Evolutionary conservation across 2,329 filamentous ascomycete species (phyloP).

Genomic region (Xylariaceae sp.): DNA sequence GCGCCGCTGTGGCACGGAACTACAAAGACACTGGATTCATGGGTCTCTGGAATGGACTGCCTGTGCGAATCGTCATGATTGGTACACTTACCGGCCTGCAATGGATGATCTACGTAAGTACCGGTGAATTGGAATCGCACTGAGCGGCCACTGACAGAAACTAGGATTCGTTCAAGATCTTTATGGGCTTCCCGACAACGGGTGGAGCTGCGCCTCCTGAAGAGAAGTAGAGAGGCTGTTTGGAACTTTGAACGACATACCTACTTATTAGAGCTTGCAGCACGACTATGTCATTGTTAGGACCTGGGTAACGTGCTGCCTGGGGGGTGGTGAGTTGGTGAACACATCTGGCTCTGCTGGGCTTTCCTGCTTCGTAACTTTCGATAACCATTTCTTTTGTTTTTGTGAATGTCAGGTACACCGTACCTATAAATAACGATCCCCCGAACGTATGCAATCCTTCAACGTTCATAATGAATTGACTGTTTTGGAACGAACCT

Average conservation of each 20-base stretch:
- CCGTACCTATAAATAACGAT: no score
- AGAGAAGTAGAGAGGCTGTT: slow-evolving; percentile 33
- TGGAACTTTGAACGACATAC: background rate
- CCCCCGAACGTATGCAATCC: no score
- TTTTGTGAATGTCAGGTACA: background rate
- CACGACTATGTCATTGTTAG: slow-evolving; percentile 1
- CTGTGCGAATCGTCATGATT: slow-evolving; percentile 85
- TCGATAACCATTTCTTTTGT: background rate
- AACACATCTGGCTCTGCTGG: background rate
- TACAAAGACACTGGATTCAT: slow-evolving; percentile 81
- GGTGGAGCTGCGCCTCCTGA: slow-evolving; percentile 59
- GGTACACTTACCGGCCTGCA: slow-evolving; percentile 77
- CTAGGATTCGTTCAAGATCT: slow-evolving; percentile 82
- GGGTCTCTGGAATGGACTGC: slow-evolving; percentile 89
- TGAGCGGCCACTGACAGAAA: slow-evolving; percentile 13
- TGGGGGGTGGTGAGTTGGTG: no score
- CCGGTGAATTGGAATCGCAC: slow-evolving; percentile 21
- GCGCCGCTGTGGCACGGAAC: slow-evolving; percentile 70
- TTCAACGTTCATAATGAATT: background rate
- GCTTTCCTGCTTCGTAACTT: slow-evolving; percentile 1
- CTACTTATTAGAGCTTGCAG: background rate
- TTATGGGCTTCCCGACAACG: slow-evolving; percentile 81
- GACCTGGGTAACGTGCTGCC: no score
- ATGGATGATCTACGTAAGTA: slow-evolving; percentile 82
- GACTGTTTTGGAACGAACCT: background rate